phyloP scores from a whole-genome alignment of 2,329 filamentous ascomycete genomes.

The Penicillium sp. region DNA sequence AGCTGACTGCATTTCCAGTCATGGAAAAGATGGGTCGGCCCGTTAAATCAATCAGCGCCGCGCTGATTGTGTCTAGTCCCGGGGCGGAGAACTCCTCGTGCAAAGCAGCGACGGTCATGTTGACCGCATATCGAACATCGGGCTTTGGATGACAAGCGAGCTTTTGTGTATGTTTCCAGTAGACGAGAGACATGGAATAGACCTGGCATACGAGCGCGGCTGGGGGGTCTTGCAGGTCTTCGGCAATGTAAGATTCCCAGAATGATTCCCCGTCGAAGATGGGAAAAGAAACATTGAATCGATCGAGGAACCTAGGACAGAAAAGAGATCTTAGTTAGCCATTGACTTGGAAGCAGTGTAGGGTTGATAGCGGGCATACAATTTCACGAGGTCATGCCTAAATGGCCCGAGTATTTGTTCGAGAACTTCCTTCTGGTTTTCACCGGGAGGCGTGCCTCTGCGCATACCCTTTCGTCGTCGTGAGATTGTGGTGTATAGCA shows the following conservation, averaged over 20 bases:
- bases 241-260: constrained; percentile 50
- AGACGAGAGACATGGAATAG: constrained; percentile 60
- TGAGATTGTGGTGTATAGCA: constrained; percentile 52
- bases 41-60: constrained; percentile 60
- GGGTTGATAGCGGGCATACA: constrained; percentile 40
- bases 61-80: constrained; percentile 59
- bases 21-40: constrained; percentile 63
- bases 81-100: constrained; percentile 62
- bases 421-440: constrained; percentile 56
- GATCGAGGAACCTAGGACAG: constrained; percentile 53
- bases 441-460: constrained; percentile 44
- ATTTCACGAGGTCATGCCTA: constrained; percentile 52
- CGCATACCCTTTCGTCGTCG: constrained; percentile 51
- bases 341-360: constrained; percentile 4
- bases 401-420: constrained; percentile 62
- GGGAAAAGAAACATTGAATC: constrained; percentile 63
- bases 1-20: constrained; percentile 59
- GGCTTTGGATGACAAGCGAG: constrained; percentile 52
- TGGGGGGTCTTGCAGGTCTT: constrained; percentile 52
- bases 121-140: constrained; percentile 63
- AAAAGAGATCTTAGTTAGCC: neutral
- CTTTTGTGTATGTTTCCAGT: constrained; percentile 55
- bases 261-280: constrained; percentile 60
- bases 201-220: constrained; percentile 59
- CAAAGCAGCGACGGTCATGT: constrained; percentile 61